Percentiles rank a stretch among this genome's conserved stretches.
Evolutionary conservation across 1,139 yeast species (phyloP).

Genomic region (Kazachstania sp.): DNA sequence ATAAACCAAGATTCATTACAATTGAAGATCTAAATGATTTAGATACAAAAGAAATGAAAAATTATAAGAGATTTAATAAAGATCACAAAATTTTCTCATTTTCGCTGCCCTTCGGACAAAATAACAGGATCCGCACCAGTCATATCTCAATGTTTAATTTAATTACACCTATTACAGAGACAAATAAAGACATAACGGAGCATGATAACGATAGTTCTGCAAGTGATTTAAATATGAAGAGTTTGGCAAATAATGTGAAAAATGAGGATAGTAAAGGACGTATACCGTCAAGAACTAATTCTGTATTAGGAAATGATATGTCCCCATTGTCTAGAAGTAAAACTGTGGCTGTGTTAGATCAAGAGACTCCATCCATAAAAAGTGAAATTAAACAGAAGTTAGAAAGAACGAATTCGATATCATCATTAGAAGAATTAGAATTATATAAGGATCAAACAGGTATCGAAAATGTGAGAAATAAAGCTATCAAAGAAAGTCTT

Average conservation of each 20-base stretch:
- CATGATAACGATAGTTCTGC: background rate
- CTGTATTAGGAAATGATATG: background rate
- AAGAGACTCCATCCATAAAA: slow-evolving; percentile 19
- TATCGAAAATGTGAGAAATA: slow-evolving; percentile 55
- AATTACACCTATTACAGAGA: slow-evolving; percentile 3
- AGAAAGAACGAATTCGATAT: slow-evolving; percentile 48
- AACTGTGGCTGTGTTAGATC: slow-evolving; percentile 12
- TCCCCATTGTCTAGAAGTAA: background rate
- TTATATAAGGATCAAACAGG: slow-evolving; percentile 49
- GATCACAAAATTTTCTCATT: slow-evolving; percentile 37
- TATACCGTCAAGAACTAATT: background rate
- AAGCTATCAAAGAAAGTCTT: slow-evolving; percentile 60
- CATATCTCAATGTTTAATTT: slow-evolving; percentile 8
- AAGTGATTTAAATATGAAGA: background rate
- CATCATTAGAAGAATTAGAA: slow-evolving; percentile 56
- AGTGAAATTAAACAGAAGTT: slow-evolving; percentile 37
- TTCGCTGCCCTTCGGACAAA: slow-evolving; percentile 37
- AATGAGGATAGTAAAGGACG: background rate
- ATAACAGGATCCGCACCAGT: background rate
- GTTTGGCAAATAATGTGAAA: background rate
- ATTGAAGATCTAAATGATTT: slow-evolving; percentile 10
- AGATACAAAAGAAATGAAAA: slow-evolving; percentile 10
- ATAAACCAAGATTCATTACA: slow-evolving; percentile 5
- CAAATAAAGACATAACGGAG: background rate
- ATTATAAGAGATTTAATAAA: slow-evolving; percentile 7